Evolutionary conservation across 768 basidiomycete genomes (phyloP).

Genomic region (Thelephora ganbajun): DNA sequence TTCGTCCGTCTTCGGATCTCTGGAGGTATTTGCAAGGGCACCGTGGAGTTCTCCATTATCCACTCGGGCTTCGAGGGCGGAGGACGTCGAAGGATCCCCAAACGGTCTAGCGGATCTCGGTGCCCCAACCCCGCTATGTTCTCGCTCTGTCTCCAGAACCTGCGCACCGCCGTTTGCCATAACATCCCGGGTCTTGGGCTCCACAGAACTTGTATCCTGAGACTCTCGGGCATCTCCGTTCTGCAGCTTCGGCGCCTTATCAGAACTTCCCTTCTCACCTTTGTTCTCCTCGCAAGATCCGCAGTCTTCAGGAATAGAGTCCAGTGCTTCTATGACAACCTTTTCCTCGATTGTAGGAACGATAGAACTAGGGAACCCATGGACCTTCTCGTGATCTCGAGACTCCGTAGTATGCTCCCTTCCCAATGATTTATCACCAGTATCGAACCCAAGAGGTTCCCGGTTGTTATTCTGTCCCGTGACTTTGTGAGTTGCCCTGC

Average conservation of each 20-base stretch:
- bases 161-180: slow-evolving; percentile 3
- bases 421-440: slow-evolving; percentile 28
- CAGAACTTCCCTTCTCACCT: not conserved
- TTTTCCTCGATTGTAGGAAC: slow-evolving; percentile 66
- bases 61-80: slow-evolving; percentile 18
- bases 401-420: slow-evolving; percentile 40
- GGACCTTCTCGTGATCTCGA: slow-evolving; percentile 32
- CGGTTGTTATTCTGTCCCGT: slow-evolving; percentile 25
- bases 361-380: slow-evolving; percentile 46
- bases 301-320: not conserved
- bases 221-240: no score
- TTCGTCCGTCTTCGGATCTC: slow-evolving; percentile 26
- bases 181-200: not conserved
- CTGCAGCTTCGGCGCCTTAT: not conserved
- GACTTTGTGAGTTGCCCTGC: slow-evolving; percentile 26
- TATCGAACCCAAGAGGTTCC: slow-evolving; percentile 12
- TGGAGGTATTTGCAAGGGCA: slow-evolving; percentile 39
- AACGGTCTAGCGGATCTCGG: not conserved
- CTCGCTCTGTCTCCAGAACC: slow-evolving; percentile 1
- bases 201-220: not conserved
- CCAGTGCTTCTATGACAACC: slow-evolving; percentile 29
- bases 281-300: not conserved
- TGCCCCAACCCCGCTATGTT: slow-evolving; percentile 3
- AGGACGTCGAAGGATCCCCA: no score
- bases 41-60: slow-evolving; percentile 34